Evolutionary conservation across 768 basidiomycete genomes (phyloP).

Genomic region (Mycena haematopus): DNA sequence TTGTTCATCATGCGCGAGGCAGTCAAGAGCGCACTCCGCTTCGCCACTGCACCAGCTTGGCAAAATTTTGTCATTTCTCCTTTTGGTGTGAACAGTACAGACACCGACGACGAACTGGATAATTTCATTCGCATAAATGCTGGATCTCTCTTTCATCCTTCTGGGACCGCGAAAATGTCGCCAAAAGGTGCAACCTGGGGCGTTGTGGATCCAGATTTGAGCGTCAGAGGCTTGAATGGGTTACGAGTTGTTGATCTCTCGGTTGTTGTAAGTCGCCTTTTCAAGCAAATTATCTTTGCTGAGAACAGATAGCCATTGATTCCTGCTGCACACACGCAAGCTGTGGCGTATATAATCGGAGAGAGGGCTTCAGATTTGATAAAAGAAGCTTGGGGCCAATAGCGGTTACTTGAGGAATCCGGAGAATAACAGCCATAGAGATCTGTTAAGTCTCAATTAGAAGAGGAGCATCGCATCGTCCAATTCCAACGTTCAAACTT

Average conservation of each 20-base stretch:
- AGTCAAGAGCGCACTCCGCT: background rate
- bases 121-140: background rate
- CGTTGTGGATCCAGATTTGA: slow-evolving; percentile 41
- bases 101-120: background rate
- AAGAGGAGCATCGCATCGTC: too few species aligned
- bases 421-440: too few species aligned
- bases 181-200: slow-evolving; percentile 35
- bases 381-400: background rate
- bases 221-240: slow-evolving; percentile 12
- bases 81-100: background rate
- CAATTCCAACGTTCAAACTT: too few species aligned
- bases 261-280: slow-evolving; percentile 25
- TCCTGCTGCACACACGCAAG: slow-evolving; percentile 1
- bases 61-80: background rate
- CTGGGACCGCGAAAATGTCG: slow-evolving; percentile 40
- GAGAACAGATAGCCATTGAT: background rate
- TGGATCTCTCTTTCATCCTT: background rate
- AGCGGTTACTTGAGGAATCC: too few species aligned
- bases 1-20: slow-evolving; percentile 3
- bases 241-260: slow-evolving; percentile 47
- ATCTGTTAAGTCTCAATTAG: too few species aligned
- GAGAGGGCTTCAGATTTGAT: slow-evolving; percentile 1
- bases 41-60: background rate
- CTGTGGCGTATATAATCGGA: background rate
- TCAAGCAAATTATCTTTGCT: background rate